Evolutionary conservation across 1,139 yeast genomes (phyloP).

Genomic region (Blastobotrys serpentis): DNA sequence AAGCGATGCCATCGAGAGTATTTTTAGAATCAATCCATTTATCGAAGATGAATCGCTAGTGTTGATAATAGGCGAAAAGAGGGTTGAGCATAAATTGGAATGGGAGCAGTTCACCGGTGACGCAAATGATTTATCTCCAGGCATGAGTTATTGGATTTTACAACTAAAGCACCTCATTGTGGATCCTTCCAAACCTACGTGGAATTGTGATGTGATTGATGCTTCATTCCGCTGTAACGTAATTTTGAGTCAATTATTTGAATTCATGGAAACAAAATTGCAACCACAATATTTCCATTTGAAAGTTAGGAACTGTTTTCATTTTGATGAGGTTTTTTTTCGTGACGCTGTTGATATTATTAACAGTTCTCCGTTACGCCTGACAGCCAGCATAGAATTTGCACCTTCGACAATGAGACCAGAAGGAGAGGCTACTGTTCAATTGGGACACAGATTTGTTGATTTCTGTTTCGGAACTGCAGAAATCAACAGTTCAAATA

Average conservation of each 20-base stretch:
- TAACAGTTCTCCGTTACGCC: not conserved
- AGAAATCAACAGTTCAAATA: not conserved
- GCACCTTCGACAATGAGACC: not conserved
- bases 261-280: not conserved
- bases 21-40: not conserved
- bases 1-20: not conserved
- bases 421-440: not conserved
- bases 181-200: not conserved
- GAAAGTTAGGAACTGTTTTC: not conserved
- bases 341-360: not conserved
- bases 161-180: not conserved
- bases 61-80: not conserved
- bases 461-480: not conserved
- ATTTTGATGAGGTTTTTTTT: not conserved
- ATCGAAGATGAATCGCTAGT: not conserved
- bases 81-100: not conserved
- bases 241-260: not conserved
- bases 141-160: not conserved
- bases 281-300: not conserved
- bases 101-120: not conserved
- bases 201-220: not conserved
- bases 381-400: not conserved
- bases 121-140: not conserved
- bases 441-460: not conserved
- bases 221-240: not conserved